Conservation (phyloP, 352 stramenopile species). For the Globisporangium spiculum region DNA sequence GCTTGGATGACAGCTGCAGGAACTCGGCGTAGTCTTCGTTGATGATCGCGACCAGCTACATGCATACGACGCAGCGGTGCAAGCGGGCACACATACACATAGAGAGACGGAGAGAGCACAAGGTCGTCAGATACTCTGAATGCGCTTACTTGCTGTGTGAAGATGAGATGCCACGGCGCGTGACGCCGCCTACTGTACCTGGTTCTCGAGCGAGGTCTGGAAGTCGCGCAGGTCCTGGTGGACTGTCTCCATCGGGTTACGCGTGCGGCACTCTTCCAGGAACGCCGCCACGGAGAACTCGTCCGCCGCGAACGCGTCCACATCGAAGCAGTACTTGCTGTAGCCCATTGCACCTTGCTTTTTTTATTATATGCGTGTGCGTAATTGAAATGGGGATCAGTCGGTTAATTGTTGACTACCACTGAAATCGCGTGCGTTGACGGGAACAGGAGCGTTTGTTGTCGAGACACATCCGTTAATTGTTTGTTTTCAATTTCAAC, state of each 20-base stretch:
- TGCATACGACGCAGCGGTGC: constrained; percentile 6
- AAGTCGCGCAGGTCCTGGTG: constrained; percentile 83
- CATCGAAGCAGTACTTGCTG: constrained; percentile 81
- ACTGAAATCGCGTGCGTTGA: no score
- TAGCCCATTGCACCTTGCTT: constrained; percentile 25
- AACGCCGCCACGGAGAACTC: constrained; percentile 66
- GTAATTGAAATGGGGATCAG: neutral
- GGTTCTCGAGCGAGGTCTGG: constrained; percentile 84
- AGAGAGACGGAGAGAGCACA: neutral
- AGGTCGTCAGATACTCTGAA: neutral
- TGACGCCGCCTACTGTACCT: constrained; percentile 27
- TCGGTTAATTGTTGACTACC: neutral
- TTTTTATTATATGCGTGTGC: neutral
- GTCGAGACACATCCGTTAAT: no score
- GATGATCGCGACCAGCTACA: constrained; percentile 79
- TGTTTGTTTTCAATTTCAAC: neutral
- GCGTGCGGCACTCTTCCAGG: constrained; percentile 72
- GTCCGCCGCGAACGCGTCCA: constrained; percentile 73
- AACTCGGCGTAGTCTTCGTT: constrained; percentile 90
- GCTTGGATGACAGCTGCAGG: constrained; percentile 83
- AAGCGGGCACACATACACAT: neutral
- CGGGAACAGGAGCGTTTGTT: no score
- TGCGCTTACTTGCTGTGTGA: neutral
- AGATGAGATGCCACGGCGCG: neutral
- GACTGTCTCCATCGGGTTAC: constrained; percentile 80